A percentile compares a stretch with the other conserved stretches of the same genome.
These are phyloP conservation scores for Apiospora phragmitis DNA, from an alignment of 2,329 filamentous ascomycete genomes.

Conservation along the genomic window DNA sequence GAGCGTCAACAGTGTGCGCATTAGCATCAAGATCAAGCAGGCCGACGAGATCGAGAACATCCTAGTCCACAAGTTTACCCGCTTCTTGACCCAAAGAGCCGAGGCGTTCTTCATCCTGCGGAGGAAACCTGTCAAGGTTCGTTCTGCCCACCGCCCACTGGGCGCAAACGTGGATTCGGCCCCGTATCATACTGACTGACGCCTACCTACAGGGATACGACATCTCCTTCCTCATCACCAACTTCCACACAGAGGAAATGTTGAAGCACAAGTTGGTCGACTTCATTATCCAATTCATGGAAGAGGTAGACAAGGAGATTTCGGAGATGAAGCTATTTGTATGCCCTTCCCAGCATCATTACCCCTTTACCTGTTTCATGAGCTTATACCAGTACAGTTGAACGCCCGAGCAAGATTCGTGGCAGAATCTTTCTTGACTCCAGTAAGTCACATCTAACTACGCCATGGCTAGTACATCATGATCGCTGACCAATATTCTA, in stretches of 20 bases:
- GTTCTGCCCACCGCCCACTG: constrained; percentile 20
- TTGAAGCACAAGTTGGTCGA: constrained; percentile 98
- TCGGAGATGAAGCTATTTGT: constrained; percentile 99
- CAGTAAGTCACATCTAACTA: constrained; percentile 53
- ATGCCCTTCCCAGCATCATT: constrained; percentile 40
- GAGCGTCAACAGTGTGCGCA: constrained; percentile 92
- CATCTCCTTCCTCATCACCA: constrained; percentile 97
- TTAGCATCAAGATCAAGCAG: constrained; percentile 99
- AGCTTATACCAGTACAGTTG: constrained; percentile 58
- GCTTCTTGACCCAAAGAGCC: constrained; percentile 93
- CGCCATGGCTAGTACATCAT: neutral
- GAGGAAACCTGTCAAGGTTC: constrained; percentile 90
- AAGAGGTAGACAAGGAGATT: constrained; percentile 99
- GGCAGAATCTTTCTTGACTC: constrained; percentile 96
- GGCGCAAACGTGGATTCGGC: neutral
- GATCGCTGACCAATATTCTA: neutral
- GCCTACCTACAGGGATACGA: constrained; percentile 76
- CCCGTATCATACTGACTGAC: neutral
- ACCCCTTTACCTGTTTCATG: neutral
- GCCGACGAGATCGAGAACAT: constrained; percentile 99
- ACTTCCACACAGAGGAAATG: constrained; percentile 98
- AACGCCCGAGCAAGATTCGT: constrained; percentile 97
- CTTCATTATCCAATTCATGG: constrained; percentile 99
- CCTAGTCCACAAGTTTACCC: constrained; percentile 95
- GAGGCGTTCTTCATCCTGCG: constrained; percentile 96